Evolutionary conservation across 495 filamentous ascomycete genomes (phyloP), one percentile per base, ranked within the genome.

Genomic region (Pyronema omphalodes): DNA sequence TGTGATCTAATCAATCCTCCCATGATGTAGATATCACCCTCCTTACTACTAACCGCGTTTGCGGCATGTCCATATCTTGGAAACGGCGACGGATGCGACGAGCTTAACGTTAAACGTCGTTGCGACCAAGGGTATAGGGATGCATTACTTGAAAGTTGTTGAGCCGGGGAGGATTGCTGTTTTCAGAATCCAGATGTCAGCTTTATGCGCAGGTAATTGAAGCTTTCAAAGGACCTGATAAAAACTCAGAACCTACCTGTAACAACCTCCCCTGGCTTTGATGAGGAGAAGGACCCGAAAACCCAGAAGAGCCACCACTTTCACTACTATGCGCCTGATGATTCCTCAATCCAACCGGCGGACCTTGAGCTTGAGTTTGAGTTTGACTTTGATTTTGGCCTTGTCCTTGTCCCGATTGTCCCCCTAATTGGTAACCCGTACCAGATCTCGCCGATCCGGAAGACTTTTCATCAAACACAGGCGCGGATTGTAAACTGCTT

Each of bases 11-110:
- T 85, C 52, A 99, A 68, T 44, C 93, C 93, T 43, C 93, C 93
- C 89, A 99, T 96, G 60, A 99, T 75, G 62, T 96, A 99, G 46
- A 99, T 84, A 63, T 93, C 84, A 45, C 93, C 93, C 69, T 99
- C 93, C 67, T 95, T 96, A 7, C 88, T 93, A 14, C 88, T 80
- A 11, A 83, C 74, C 0, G 88, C 76, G 67, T 96, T 99, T 68
- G 94, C 88, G 7, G 93, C 93, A 43, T 93, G 88, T 64, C 93
- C 93, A 75, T 96, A 96, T 64, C 93, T 80, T 8, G 93, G 93
- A 65, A 99, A 96, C 1, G 93, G 91, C 57, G 84, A 88, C 9
- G 83, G 76, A 57, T 88, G 82, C 6, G 81, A 75, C 9, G 84
- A 78, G 7, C 84, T 83, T 62, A 94, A 91, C 49, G 84, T 91